Conservation (phyloP, 371 early-diverging fungal species). For the Mortierella sp. region DNA sequence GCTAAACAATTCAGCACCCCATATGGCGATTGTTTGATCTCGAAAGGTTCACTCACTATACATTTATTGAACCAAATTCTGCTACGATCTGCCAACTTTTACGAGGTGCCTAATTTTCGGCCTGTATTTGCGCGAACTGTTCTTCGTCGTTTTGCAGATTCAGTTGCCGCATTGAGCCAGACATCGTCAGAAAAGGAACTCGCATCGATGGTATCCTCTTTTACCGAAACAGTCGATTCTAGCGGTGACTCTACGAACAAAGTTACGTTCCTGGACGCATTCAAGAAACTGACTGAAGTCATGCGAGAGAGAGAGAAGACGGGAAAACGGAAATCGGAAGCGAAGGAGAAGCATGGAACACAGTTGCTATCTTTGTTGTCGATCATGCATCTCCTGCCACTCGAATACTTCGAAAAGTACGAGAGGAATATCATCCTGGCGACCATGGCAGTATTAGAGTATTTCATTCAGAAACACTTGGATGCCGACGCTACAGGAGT, state of each 20-base stretch:
- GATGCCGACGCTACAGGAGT: slow-evolving; percentile 42
- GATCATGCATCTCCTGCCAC: slow-evolving; percentile 62
- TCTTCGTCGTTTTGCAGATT: slow-evolving; percentile 21
- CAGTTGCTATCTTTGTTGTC: slow-evolving; percentile 34
- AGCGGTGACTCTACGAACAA: slow-evolving; percentile 18
- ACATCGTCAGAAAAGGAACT: slow-evolving; percentile 8
- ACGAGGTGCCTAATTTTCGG: slow-evolving; percentile 65
- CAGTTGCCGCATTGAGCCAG: slow-evolving; percentile 46
- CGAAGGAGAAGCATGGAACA: slow-evolving; percentile 2
- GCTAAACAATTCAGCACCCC: slow-evolving; percentile 24
- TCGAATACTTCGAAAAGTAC: slow-evolving; percentile 65
- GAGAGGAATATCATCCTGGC: slow-evolving; percentile 60
- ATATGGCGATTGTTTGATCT: slow-evolving; percentile 2
- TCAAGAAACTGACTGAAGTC: slow-evolving; percentile 28
- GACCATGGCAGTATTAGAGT: slow-evolving; percentile 60
- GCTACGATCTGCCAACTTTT: slow-evolving; percentile 68
- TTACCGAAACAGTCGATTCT: slow-evolving; percentile 5
- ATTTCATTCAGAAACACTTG: slow-evolving; percentile 46
- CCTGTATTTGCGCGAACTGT: slow-evolving; percentile 43
- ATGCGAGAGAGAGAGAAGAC: slow-evolving; percentile 7
- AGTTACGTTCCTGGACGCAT: slow-evolving; percentile 31
- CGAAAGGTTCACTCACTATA: slow-evolving; percentile 35
- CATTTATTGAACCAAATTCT: slow-evolving; percentile 55
- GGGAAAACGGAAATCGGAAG: not conserved
- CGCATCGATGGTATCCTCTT: slow-evolving; percentile 5